These are phyloP conservation scores for Oryza officinalis DNA, from an alignment of 176 grass and related monocot genomes.

Conservation along the genomic window DNA sequence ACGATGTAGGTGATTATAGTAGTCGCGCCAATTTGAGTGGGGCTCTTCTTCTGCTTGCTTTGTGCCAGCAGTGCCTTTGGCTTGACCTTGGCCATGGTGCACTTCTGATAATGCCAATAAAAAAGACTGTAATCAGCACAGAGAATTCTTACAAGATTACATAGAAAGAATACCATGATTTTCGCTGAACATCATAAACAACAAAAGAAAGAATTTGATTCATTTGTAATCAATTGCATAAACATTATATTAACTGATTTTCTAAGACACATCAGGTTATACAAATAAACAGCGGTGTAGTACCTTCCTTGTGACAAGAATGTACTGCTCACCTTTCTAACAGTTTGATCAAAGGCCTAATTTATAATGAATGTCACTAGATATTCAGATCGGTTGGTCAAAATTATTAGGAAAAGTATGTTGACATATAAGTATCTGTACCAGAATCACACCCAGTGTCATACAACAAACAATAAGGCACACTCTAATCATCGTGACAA, in stretches of 20 bases:
- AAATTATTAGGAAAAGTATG: neutral
- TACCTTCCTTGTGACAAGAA: conserved; percentile 12
- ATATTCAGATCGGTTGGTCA: neutral
- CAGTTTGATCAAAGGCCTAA: neutral
- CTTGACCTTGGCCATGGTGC: conserved; percentile 69
- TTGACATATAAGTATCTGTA: neutral
- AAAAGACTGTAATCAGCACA: conserved; percentile 3
- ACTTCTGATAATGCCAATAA: conserved; percentile 26
- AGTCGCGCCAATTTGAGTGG: conserved; percentile 46
- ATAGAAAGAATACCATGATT: neutral
- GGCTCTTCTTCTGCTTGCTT: conserved; percentile 81
- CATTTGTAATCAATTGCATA: neutral
- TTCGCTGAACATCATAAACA: neutral
- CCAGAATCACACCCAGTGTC: neutral
- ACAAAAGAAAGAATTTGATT: neutral
- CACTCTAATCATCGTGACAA: neutral
- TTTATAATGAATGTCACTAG: neutral
- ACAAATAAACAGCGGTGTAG: neutral
- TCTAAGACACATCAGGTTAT: neutral
- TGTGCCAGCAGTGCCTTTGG: conserved; percentile 69
- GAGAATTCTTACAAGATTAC: neutral
- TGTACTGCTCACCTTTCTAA: neutral
- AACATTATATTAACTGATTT: neutral
- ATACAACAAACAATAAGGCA: neutral
- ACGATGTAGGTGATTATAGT: conserved; percentile 62